Evolutionary conservation across 176 grass and related monocot genomes (phyloP), one percentile per base, ranked within the genome.

Genomic region (Avena eriantha): DNA sequence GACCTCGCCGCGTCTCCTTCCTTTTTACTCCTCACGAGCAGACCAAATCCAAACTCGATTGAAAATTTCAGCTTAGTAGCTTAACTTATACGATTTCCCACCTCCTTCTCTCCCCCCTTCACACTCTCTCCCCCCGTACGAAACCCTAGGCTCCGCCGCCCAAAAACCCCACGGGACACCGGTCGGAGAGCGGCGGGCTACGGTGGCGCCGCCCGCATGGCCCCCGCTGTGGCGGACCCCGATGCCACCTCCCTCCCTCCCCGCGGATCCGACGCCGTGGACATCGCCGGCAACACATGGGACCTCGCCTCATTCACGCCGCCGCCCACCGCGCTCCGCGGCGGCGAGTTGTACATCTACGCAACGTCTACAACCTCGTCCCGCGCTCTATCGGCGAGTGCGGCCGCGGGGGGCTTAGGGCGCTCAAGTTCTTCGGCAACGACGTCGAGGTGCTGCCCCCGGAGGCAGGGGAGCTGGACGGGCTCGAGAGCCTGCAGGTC

Each of bases 401-500:
- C 60, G 41, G 53, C 45, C 72, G 69, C 51, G 81, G 80, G 23
- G 58, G 74, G 46, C 90, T 99, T 16, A 96, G 93, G 86, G 84
- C 92, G 31, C 90, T 99, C 64, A 99, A 94, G 82, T 96, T 99
- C 84, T 99, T 99, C 81, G 86, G 88, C 55, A 99, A 99, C 85
- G 97, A 96, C 60, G 85, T 99, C 48, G 90, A 99, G 82, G 94
- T 99, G 82, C 91, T 99, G 57, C 94, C 93, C 4, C 80, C 90
- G 63, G 97, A 99, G 76, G 87, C 67, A 18, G 89, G 76, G 10
- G 92, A 91, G 57, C 84, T 96, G 68, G 88, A 92, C 81, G 87
- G 87, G 55, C 92, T 99, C 8, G 85, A 96, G 82, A 87, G 88
- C 68, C 82, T 99, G 61, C 92, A 99, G 82, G 78, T 96, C 73